Conservation (phyloP, 805 yeast genomes). For the Candida jianshihensis region DNA sequence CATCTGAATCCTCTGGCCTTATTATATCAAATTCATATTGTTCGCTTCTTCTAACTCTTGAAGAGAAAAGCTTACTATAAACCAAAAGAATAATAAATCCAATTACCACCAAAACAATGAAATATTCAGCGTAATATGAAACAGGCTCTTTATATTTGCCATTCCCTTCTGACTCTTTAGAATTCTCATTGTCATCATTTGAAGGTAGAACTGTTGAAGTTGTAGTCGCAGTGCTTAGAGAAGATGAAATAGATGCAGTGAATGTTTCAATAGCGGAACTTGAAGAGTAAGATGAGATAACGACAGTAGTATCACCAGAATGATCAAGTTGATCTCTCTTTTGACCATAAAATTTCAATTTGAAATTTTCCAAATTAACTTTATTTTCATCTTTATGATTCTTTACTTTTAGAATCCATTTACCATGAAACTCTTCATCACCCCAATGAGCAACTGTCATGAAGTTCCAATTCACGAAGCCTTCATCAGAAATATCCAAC, state of each 20-base stretch:
- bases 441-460: constrained; percentile 99
- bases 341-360: constrained; percentile 73
- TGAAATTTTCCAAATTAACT: constrained; percentile 58
- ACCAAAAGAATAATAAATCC: constrained; percentile 45
- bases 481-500: constrained; percentile 47
- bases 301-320: constrained; percentile 23
- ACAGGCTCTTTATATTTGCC: constrained; percentile 31
- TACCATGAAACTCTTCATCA: constrained; percentile 73
- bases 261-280: background rate
- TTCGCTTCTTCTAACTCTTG: constrained; percentile 36
- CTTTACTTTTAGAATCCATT: constrained; percentile 70
- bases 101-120: constrained; percentile 48
- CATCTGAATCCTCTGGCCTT: constrained; percentile 45
- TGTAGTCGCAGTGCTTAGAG: constrained; percentile 2
- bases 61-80: constrained; percentile 34
- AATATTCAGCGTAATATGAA: constrained; percentile 52
- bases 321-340: constrained; percentile 45
- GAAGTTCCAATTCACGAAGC: constrained; percentile 81
- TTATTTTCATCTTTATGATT: constrained; percentile 32
- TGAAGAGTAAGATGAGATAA: background rate
- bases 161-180: constrained; percentile 24
- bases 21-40: constrained; percentile 26
- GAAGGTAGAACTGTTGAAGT: constrained; percentile 1
- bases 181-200: constrained; percentile 5
- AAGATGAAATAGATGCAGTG: constrained; percentile 1